A percentile compares a stretch with the other conserved stretches of the same genome.
These are phyloP conservation scores for Sporothrix curviconia DNA, from an alignment of 2,329 filamentous ascomycete genomes.

Conservation along the genomic window DNA sequence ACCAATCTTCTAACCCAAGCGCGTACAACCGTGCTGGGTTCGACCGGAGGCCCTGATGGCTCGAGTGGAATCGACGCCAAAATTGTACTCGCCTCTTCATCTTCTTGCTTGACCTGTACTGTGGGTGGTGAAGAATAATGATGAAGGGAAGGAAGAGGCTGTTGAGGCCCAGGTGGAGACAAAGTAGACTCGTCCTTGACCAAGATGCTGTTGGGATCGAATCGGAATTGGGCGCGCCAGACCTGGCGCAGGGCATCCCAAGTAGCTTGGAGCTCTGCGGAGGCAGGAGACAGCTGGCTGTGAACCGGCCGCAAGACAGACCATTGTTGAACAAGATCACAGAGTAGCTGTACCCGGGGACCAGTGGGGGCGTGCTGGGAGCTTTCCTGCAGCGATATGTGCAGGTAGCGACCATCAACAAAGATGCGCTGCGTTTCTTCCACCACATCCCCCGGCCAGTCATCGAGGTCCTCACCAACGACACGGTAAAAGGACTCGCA, in stretches of 20 bases:
- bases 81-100: too few species aligned
- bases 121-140: too few species aligned
- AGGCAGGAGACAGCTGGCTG: not conserved
- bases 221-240: not conserved
- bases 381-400: not conserved
- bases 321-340: not conserved
- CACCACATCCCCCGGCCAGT: not conserved
- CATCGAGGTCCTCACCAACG: not conserved
- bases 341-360: not conserved
- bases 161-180: not conserved
- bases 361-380: not conserved
- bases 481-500: not conserved
- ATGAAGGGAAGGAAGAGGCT: not conserved
- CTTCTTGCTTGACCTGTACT: too few species aligned
- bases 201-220: not conserved
- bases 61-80: too few species aligned
- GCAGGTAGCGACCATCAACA: not conserved
- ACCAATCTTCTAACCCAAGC: too few species aligned
- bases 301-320: too few species aligned
- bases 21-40: too few species aligned
- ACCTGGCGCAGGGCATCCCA: not conserved
- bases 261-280: not conserved
- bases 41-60: too few species aligned
- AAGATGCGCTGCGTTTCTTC: not conserved
- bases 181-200: too few species aligned